These are phyloP conservation scores for Aspergillus fumigatiaffinis DNA, from an alignment of 2,329 filamentous ascomycete genomes.

Conservation along the genomic window DNA sequence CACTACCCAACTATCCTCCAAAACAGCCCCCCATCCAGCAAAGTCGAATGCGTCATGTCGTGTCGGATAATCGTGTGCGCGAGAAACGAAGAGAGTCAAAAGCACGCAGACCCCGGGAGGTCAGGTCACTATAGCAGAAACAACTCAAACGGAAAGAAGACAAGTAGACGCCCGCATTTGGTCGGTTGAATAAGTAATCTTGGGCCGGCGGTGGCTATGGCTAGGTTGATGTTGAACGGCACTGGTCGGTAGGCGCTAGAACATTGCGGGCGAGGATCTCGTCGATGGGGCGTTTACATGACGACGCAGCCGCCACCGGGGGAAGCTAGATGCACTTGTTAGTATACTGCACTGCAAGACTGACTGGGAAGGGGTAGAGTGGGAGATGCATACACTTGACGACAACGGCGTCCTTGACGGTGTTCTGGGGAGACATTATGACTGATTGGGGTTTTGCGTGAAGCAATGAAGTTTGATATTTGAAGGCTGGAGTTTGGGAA, in stretches of 20 bases:
- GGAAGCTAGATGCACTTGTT: constrained; percentile 13
- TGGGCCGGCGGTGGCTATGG: neutral
- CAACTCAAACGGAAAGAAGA: too few species aligned
- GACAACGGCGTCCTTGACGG: constrained; percentile 18
- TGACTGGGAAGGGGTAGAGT: neutral
- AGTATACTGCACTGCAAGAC: neutral
- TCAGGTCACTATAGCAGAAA: neutral
- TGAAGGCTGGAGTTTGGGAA: constrained; percentile 7
- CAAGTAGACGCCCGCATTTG: neutral
- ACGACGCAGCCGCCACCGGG: constrained; percentile 29
- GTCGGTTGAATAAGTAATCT: neutral
- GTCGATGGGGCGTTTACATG: constrained; percentile 19
- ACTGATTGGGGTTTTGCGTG: constrained; percentile 13
- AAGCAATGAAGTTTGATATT: constrained; percentile 10
- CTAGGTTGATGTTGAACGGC: neutral
- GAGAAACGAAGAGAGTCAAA: neutral
- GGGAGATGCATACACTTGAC: constrained; percentile 20
- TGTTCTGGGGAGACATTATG: constrained; percentile 24
- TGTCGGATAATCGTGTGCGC: neutral
- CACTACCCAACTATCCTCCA: neutral
- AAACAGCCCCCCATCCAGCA: neutral
- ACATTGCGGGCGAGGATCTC: neutral
- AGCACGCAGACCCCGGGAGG: neutral
- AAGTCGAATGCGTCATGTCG: neutral
- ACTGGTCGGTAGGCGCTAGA: neutral